Conservation (phyloP, 768 basidiomycete species). For the Lactarius indigo region DNA sequence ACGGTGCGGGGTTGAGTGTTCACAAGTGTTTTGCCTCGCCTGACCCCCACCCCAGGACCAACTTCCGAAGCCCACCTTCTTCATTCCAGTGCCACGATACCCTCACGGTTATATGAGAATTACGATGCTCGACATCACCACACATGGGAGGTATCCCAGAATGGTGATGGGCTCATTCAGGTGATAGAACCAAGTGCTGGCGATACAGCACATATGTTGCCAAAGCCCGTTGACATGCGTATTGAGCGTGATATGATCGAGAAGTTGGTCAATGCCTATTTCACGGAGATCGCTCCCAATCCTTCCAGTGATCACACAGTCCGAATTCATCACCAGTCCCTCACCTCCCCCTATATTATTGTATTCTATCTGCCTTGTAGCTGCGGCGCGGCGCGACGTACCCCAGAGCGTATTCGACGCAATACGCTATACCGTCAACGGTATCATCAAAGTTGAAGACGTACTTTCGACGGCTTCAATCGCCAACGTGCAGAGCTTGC, state of each 20-base stretch:
- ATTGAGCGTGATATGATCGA: constrained; percentile 78
- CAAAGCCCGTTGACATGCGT: constrained; percentile 65
- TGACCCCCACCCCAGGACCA: constrained; percentile 54
- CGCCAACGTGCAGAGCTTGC: constrained; percentile 81
- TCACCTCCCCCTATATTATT: constrained; percentile 79
- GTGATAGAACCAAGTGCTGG: constrained; percentile 61
- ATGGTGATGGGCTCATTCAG: constrained; percentile 85
- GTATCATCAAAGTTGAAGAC: constrained; percentile 84
- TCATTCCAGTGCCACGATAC: constrained; percentile 85
- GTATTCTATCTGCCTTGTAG: constrained; percentile 92
- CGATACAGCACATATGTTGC: constrained; percentile 51
- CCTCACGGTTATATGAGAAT: constrained; percentile 78
- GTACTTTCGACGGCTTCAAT: constrained; percentile 84
- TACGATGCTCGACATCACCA: constrained; percentile 89
- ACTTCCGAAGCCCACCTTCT: constrained; percentile 83
- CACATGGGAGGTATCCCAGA: constrained; percentile 78
- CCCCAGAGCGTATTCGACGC: constrained; percentile 86
- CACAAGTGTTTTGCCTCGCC: neutral
- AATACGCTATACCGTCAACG: constrained; percentile 83
- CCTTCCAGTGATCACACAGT: constrained; percentile 82
- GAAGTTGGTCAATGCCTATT: constrained; percentile 87
- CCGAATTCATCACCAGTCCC: constrained; percentile 76
- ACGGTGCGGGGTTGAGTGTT: constrained; percentile 32
- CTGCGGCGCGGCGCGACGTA: constrained; percentile 79
- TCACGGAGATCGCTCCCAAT: constrained; percentile 82